Evolutionary conservation across 306 rosid genomes (phyloP).

Genomic region (Trifolium subterraneum): DNA sequence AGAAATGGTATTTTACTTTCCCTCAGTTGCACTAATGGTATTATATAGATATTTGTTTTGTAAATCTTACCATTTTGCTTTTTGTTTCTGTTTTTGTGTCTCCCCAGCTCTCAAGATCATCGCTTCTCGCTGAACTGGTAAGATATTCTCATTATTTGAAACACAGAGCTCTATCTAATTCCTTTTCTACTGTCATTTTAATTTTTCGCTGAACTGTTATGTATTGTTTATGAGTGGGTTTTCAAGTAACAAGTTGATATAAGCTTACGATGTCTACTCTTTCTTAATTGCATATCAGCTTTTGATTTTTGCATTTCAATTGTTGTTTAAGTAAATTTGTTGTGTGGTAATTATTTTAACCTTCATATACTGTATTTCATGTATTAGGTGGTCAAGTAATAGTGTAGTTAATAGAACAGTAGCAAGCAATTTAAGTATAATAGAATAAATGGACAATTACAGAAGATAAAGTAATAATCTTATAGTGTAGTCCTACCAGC

Average conservation of each 20-base stretch:
- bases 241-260: not conserved
- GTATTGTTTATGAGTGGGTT: not conserved
- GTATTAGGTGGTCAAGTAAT: no score
- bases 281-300: not conserved
- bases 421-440: no score
- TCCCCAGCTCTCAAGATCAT: constrained; percentile 80
- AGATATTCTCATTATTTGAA: constrained; percentile 32
- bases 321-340: not conserved
- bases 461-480: no score
- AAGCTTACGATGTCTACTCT: not conserved
- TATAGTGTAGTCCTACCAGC: no score
- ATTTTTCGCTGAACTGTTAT: not conserved
- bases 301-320: not conserved
- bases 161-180: not conserved
- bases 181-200: not conserved
- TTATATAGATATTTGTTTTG: constrained; percentile 13
- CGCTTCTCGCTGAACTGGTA: constrained; percentile 95
- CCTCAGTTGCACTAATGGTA: constrained; percentile 4
- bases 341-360: no score
- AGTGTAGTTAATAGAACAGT: no score
- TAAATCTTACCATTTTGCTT: constrained; percentile 40
- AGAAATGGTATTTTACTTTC: constrained; percentile 73
- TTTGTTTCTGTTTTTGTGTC: constrained; percentile 23
- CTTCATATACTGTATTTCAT: no score
- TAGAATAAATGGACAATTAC: no score